Evolutionary conservation across 2,329 filamentous ascomycete genomes (phyloP).

Genomic region (Claviceps sp.): DNA sequence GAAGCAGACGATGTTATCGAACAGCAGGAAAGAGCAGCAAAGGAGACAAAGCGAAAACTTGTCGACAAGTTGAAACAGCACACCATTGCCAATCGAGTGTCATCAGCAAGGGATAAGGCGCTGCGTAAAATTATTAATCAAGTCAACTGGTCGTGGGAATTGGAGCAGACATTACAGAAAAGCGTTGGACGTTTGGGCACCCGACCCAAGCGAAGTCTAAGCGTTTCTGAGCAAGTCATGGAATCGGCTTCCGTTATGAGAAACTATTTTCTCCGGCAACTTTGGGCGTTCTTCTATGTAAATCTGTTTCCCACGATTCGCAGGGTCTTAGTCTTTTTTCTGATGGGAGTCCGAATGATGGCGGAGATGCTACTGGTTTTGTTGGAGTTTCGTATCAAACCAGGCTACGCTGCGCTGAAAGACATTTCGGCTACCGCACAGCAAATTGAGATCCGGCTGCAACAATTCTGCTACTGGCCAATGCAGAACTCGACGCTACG

Average conservation of each 20-base stretch:
- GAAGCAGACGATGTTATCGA: conserved; percentile 63
- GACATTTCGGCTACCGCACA: conserved; percentile 94
- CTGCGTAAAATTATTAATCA: conserved; percentile 77
- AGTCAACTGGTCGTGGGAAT: conserved; percentile 89
- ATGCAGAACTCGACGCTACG: conserved; percentile 88
- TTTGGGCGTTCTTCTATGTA: conserved; percentile 57
- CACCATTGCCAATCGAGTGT: conserved; percentile 62
- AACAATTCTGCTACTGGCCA: conserved; percentile 98
- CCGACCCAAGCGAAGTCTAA: conserved; percentile 69
- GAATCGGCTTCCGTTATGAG: conserved; percentile 82
- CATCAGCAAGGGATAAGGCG: conserved; percentile 71
- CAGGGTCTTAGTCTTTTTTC: conserved; percentile 57
- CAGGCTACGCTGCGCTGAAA: conserved; percentile 73
- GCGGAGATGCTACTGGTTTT: conserved; percentile 69
- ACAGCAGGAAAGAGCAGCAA: conserved; percentile 42
- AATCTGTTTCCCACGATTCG: conserved; percentile 71
- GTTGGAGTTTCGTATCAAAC: conserved; percentile 72
- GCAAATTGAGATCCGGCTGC: conserved; percentile 89
- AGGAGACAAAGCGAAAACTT: conserved; percentile 50
- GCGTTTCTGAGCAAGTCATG: conserved; percentile 86
- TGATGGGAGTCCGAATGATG: conserved; percentile 67
- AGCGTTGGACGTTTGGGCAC: conserved; percentile 79
- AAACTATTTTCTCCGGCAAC: conserved; percentile 54
- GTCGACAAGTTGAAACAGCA: conserved; percentile 82
- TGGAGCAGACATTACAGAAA: conserved; percentile 73